phyloP scores from a whole-genome alignment of 2,329 filamentous ascomycete species.

The Neurospora sp. region DNA sequence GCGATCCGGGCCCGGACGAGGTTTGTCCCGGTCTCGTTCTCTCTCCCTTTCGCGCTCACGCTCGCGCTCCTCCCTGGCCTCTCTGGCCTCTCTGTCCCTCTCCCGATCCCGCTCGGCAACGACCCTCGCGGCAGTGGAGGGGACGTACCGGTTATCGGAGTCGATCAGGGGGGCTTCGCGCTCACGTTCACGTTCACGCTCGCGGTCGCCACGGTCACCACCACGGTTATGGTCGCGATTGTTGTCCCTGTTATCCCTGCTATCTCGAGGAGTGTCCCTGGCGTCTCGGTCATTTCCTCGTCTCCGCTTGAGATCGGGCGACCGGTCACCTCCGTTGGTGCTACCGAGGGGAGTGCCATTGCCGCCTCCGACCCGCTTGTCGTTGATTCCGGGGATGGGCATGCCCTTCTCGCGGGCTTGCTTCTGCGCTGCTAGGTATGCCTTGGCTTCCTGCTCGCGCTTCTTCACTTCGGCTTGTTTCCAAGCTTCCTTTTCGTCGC shows the following conservation, averaged over 20 bases:
- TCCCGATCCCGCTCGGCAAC: not conserved
- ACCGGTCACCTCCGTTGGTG: slow-evolving; percentile 28
- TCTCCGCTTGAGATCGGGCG: slow-evolving; percentile 32
- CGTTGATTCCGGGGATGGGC: slow-evolving; percentile 48
- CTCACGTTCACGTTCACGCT: slow-evolving; percentile 17
- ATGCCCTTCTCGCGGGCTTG: slow-evolving; percentile 51
- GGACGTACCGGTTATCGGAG: not conserved
- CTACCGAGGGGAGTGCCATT: not conserved
- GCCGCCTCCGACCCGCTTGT: slow-evolving; percentile 25
- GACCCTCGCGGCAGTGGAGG: not conserved
- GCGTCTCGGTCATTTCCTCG: slow-evolving; percentile 19
- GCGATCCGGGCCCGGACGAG: not conserved
- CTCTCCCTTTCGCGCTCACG: slow-evolving; percentile 2
- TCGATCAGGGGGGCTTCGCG: not conserved
- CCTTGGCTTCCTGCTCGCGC: slow-evolving; percentile 54
- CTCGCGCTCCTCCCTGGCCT: slow-evolving; percentile 10
- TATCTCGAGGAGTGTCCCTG: not conserved
- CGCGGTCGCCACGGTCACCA: slow-evolving; percentile 25
- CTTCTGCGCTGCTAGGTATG: slow-evolving; percentile 52
- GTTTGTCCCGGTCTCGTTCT: slow-evolving; percentile 8
- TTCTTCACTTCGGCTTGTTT: slow-evolving; percentile 54
- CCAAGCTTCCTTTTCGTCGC: slow-evolving; percentile 44
- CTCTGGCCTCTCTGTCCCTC: not conserved
- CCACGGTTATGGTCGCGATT: not conserved
- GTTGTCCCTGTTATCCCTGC: slow-evolving; percentile 16